phyloP scores from a whole-genome alignment of 192 early-diverging fungal genomes.

The Geranomyces michiganensis region DNA sequence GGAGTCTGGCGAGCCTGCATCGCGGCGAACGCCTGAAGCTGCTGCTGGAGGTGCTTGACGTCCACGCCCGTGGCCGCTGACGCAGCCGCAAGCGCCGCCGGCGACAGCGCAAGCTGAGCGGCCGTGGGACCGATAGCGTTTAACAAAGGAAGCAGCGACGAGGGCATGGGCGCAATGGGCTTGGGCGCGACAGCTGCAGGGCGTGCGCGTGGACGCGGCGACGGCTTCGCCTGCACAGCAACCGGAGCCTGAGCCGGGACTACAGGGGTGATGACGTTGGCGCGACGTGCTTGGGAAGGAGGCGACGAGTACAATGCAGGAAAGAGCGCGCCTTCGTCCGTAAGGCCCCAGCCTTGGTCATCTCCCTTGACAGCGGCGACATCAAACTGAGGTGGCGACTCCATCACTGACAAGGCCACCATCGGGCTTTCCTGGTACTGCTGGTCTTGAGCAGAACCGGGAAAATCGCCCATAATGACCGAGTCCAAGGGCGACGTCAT shows the following conservation, averaged over 20 bases:
- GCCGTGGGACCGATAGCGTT: constrained; percentile 16
- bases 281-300: neutral
- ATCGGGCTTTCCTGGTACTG: constrained; percentile 2
- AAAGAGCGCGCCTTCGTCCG: constrained; percentile 1
- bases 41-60: constrained; percentile 28
- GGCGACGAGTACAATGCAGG: neutral
- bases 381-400: neutral
- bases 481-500: neutral
- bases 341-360: neutral
- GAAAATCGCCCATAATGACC: neutral
- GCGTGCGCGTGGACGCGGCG: neutral
- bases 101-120: constrained; percentile 5
- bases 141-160: constrained; percentile 13
- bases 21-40: constrained; percentile 18
- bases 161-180: constrained; percentile 16
- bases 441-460: neutral
- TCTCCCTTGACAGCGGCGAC: neutral
- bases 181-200: neutral
- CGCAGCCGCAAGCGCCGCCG: constrained; percentile 16
- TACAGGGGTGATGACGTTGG: too few species aligned
- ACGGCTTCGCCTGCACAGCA: neutral
- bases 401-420: neutral
- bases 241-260: too few species aligned
- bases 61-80: constrained; percentile 20
- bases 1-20: constrained; percentile 26